Base-by-base conservation (phyloP, 2,329 filamentous ascomycete species). In the Malbranchea zuffiana region DNA sequence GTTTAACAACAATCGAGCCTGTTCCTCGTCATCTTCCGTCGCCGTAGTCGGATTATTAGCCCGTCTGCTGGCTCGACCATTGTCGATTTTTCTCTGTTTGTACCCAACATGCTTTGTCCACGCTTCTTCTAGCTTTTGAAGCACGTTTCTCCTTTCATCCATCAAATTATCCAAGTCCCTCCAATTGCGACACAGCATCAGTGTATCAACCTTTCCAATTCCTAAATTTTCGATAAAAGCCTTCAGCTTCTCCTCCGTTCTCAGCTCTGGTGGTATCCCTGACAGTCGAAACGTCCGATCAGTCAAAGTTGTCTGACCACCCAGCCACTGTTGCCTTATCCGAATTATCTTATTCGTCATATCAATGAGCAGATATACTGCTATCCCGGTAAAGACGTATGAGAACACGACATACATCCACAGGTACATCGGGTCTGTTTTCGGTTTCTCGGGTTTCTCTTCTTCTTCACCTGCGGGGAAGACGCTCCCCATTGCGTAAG, bases 331-430 rank as follows among this genome's bases (percentile, higher is more conserved):
- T 57, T 98, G 90, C 16, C 90, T 72, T 19, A 88, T 74, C 39
- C 79, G 74, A 46, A 96, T 92, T 35, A 98, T 80, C 41, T 78
- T 80, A 47, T 80, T 75, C 0, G 90, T 96, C 60, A 94, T 80
- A 27, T 72, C 72, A 41, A 88, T 76, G 50, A 96, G 77, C 48
- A 88, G 74, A 55, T 87, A 93, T 8, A 95, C 66, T 0, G 83
- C 82, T 27, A 96, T 62, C 1, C 68, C 75, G 4, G 81, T 88
- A 58, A 96, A 98, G 34, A 96, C 70, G 63, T 95, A 98, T 1
- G 86, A 83, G 50, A 98, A 98, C n/a, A 82, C 68, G 10, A 94
- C 74, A 53, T 96, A 95, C 51, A 88, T 82, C 86, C 88, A 95
- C 1, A 95, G 65, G 50, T 87, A 94, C 40, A 68, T 54, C 6